Evolutionary conservation across 2,329 filamentous ascomycete genomes (phyloP), one percentile per base, ranked within the genome.

Genomic region (Aureobasidium pullulans): DNA sequence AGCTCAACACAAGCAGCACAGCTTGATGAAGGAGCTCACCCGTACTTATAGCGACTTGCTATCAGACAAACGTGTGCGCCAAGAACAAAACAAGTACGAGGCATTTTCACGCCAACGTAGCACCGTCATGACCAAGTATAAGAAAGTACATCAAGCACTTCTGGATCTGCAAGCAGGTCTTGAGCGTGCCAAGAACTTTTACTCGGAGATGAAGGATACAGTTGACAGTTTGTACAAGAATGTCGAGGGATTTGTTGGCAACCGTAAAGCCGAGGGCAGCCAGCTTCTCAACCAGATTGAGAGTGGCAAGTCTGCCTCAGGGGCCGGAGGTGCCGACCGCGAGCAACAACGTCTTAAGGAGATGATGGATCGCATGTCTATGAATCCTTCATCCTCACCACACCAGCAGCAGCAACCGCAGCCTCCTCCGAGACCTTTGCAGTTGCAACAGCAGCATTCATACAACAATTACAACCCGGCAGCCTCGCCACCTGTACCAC

Each of bases 61-160:
- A 39, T 92, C 96, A 72, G 94, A 99, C 73, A 96, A 95, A 78
- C 84, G 94, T 59, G 93, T 99, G 13, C 84, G 91, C 50, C 85
- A 90, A 0, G 94, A 99, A 73, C 93, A 97, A 76, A 95, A 85
- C 76, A 96, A 95, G 73, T 97, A 96, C 69, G 94, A 99, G 71
- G 77, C 81, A 1, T 89, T 96, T 64, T 92, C 91, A 57, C 82
- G 90, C 59, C 91, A 96, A 70, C 82, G 90, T 44, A 88, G 85
- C 52, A 80, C 85, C 0, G 92, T 95, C 4, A 84, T 96, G 73
- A 86, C 85, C 66, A 90, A 86, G 70, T 99, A 97, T 75, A 92
- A 91, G 73, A 88, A 90, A 62, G 85, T 94, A 1, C 95, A 95
- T 67, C 90, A 96, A 71, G 90, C 93, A 63, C 97, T 96, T 71